Evolutionary conservation across 371 early-diverging fungal species (phyloP).

Genomic region (Conidiobolus incongruus): DNA sequence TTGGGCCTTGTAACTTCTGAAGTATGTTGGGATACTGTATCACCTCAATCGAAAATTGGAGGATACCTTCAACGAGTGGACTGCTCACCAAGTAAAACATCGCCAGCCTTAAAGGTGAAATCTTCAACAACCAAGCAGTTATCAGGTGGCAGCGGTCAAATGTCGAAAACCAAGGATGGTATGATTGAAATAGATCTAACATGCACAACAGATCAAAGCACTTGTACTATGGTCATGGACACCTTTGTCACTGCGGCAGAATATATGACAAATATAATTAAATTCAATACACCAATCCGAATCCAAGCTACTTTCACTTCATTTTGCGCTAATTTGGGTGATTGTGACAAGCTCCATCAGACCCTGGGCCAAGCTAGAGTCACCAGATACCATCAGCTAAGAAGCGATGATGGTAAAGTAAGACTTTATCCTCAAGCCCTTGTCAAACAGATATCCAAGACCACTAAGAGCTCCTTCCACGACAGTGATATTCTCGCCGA

Average conservation of each 20-base stretch:
- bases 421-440: slow-evolving; percentile 41
- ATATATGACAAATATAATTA: slow-evolving; percentile 14
- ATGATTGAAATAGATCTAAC: slow-evolving; percentile 2
- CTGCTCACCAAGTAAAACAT: too few species aligned
- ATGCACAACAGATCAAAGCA: background rate
- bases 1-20: too few species aligned
- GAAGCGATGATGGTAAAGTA: slow-evolving; percentile 17
- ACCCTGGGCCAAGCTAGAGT: slow-evolving; percentile 14
- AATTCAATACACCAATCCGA: slow-evolving; percentile 15
- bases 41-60: too few species aligned
- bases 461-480: slow-evolving; percentile 1
- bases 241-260: slow-evolving; percentile 13
- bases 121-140: too few species aligned
- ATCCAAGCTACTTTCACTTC: slow-evolving; percentile 25
- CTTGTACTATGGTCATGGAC: slow-evolving; percentile 11
- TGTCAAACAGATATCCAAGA: slow-evolving; percentile 23
- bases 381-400: slow-evolving; percentile 19
- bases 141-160: too few species aligned
- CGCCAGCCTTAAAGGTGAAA: too few species aligned
- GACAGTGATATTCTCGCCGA: slow-evolving; percentile 4
- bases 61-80: too few species aligned
- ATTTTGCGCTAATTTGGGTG: slow-evolving; percentile 16
- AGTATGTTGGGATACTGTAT: too few species aligned
- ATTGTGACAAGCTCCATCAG: slow-evolving; percentile 10
- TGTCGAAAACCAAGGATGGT: too few species aligned